Percentiles rank a stretch among this genome's conserved stretches.
These are phyloP conservation scores for Tricholoma hemisulphureum DNA, from an alignment of 768 basidiomycete species.

Conservation along the genomic window DNA sequence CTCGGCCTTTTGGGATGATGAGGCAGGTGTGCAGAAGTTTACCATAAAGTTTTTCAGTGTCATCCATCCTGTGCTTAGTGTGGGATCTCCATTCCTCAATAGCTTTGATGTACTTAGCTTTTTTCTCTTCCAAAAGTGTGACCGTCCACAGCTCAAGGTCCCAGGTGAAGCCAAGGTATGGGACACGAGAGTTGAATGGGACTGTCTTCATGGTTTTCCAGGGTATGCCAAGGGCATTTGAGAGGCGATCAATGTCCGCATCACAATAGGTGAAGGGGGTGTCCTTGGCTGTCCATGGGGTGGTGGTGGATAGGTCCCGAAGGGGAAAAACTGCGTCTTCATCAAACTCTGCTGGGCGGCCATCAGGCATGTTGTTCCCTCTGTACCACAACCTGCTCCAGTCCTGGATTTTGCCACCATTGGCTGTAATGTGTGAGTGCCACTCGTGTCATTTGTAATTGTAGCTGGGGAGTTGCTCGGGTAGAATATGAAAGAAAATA, in stretches of 20 bases:
- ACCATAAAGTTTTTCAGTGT: slow-evolving; percentile 5
- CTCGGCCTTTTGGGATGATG: background rate
- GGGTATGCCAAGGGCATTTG: slow-evolving; percentile 25
- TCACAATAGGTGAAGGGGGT: slow-evolving; percentile 14
- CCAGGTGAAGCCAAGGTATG: slow-evolving; percentile 29
- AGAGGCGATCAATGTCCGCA: slow-evolving; percentile 36
- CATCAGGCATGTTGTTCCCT: slow-evolving; percentile 5
- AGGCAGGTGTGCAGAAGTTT: slow-evolving; percentile 7
- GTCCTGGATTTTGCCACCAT: background rate
- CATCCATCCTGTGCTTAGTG: background rate
- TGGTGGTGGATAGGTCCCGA: slow-evolving; percentile 19
- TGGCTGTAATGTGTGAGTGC: slow-evolving; percentile 1
- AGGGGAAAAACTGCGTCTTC: background rate
- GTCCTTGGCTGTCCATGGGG: slow-evolving; percentile 16
- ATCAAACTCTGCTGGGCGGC: background rate
- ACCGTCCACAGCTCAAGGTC: slow-evolving; percentile 19
- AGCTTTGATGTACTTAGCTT: slow-evolving; percentile 17
- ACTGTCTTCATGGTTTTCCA: slow-evolving; percentile 25
- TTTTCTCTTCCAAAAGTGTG: slow-evolving; percentile 8
- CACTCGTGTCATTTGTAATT: slow-evolving; percentile 12
- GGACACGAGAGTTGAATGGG: too few relatives aligned
- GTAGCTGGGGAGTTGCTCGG: slow-evolving; percentile 18
- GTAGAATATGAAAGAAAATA: slow-evolving; percentile 16
- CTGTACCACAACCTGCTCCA: slow-evolving; percentile 19
- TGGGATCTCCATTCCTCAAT: background rate